Evolutionary conservation across 2,329 filamentous ascomycete species (phyloP).

Genomic region (Ploettnerulaceae sp.): DNA sequence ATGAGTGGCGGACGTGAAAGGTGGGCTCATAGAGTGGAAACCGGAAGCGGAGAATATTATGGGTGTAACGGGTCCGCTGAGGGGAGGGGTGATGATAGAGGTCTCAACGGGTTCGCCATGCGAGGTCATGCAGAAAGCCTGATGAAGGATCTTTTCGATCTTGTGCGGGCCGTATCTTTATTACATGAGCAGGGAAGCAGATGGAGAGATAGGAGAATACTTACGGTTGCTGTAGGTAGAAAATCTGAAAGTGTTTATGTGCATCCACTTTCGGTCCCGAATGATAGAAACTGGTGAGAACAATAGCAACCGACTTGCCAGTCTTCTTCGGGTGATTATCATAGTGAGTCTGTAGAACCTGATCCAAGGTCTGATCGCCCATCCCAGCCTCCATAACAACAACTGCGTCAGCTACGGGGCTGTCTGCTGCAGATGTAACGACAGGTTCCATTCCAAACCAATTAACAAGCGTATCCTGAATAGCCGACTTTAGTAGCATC

Average conservation of each 20-base stretch:
- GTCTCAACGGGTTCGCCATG: not conserved
- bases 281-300: constrained; percentile 26
- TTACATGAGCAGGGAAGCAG: constrained; percentile 13
- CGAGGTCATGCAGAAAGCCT: constrained; percentile 18
- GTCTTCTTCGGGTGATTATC: constrained; percentile 5
- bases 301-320: constrained; percentile 22
- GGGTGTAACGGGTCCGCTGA: constrained; percentile 1
- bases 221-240: constrained; percentile 31
- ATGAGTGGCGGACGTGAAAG: constrained; percentile 7
- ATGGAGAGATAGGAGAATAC: constrained; percentile 4
- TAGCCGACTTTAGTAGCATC: constrained; percentile 26
- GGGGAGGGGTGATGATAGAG: not conserved
- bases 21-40: not conserved
- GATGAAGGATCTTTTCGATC: constrained; percentile 26
- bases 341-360: constrained; percentile 21
- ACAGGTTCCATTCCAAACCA: constrained; percentile 29
- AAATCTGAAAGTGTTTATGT: constrained; percentile 23
- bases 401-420: constrained; percentile 22
- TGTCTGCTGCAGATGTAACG: not conserved
- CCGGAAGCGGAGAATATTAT: not conserved
- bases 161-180: constrained; percentile 30
- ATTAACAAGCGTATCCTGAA: constrained; percentile 18
- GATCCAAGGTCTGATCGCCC: constrained; percentile 20
- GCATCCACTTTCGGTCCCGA: constrained; percentile 21
- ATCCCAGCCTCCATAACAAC: constrained; percentile 30